A percentile compares a stretch with the other conserved stretches of the same genome.
phyloP scores from a whole-genome alignment of 768 basidiomycete genomes.

The Phallus indusiatus region DNA sequence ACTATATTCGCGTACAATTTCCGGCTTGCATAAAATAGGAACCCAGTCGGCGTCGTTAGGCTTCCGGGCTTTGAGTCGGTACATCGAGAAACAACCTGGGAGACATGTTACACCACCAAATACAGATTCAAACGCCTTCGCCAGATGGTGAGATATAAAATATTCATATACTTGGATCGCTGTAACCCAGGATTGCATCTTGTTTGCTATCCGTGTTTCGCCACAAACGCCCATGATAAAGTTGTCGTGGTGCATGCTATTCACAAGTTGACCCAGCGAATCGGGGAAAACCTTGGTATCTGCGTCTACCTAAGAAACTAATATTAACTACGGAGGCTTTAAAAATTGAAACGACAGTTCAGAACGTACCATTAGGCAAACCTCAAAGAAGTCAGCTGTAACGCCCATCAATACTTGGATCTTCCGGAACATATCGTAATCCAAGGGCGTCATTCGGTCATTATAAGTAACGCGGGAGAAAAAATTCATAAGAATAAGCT shows the following conservation, averaged over 20 bases:
- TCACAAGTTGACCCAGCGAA: slow-evolving; percentile 84
- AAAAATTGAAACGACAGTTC: no score
- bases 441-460: slow-evolving; percentile 95
- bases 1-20: slow-evolving; percentile 95
- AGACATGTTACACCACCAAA: slow-evolving; percentile 99
- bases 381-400: slow-evolving; percentile 97
- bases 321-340: not conserved
- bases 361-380: slow-evolving; percentile 81
- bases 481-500: slow-evolving; percentile 99
- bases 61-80: slow-evolving; percentile 90
- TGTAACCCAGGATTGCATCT: slow-evolving; percentile 96
- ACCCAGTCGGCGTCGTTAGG: slow-evolving; percentile 91
- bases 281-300: slow-evolving; percentile 94
- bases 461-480: slow-evolving; percentile 99
- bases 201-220: slow-evolving; percentile 98
- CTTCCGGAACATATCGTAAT: slow-evolving; percentile 97
- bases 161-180: slow-evolving; percentile 98
- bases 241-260: slow-evolving; percentile 97
- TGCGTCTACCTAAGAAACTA: slow-evolving; percentile 74
- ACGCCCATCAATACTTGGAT: slow-evolving; percentile 96
- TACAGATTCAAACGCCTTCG: slow-evolving; percentile 97
- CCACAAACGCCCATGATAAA: slow-evolving; percentile 99
- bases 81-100: slow-evolving; percentile 99
- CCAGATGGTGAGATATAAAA: slow-evolving; percentile 97
- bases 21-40: slow-evolving; percentile 91